These are phyloP conservation scores for Diaporthe vaccinii DNA, from an alignment of 2,329 filamentous ascomycete species.

Conservation along the genomic window DNA sequence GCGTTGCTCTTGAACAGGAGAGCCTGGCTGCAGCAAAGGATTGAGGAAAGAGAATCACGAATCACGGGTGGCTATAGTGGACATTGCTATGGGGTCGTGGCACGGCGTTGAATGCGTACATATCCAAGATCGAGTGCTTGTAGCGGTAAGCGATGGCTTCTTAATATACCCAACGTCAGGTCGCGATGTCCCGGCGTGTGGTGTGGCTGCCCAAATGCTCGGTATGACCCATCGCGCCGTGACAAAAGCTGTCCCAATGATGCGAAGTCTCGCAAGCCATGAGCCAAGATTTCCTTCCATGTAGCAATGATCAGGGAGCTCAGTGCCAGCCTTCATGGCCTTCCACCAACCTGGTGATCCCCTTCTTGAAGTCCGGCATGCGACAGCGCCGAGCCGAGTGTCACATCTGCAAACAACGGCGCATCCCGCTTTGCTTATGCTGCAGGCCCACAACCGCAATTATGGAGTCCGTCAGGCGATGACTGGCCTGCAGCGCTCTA, in stretches of 20 bases:
- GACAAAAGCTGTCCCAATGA: background rate
- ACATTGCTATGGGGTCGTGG: background rate
- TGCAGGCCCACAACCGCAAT: background rate
- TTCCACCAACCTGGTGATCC: background rate
- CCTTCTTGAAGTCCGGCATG: too few species aligned
- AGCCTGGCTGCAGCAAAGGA: background rate
- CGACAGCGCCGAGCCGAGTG: background rate
- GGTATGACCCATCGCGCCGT: slow-evolving; percentile 29
- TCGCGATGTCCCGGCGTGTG: slow-evolving; percentile 5
- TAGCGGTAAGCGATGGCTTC: slow-evolving; percentile 22
- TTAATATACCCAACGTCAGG: slow-evolving; percentile 29
- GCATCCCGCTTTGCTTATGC: background rate
- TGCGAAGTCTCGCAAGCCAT: too few species aligned
- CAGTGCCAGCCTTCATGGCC: background rate
- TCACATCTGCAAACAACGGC: background rate
- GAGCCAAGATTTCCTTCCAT: background rate
- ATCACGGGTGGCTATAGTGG: background rate
- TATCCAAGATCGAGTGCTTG: background rate
- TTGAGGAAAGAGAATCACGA: background rate
- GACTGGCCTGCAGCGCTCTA: background rate
- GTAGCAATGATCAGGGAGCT: background rate
- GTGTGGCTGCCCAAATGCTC: slow-evolving; percentile 25
- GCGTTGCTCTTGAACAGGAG: slow-evolving; percentile 4
- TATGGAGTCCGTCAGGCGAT: too few species aligned
- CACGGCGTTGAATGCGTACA: background rate